phyloP scores from a whole-genome alignment of 345 rosid genomes.

The Eucalyptus marginata region DNA sequence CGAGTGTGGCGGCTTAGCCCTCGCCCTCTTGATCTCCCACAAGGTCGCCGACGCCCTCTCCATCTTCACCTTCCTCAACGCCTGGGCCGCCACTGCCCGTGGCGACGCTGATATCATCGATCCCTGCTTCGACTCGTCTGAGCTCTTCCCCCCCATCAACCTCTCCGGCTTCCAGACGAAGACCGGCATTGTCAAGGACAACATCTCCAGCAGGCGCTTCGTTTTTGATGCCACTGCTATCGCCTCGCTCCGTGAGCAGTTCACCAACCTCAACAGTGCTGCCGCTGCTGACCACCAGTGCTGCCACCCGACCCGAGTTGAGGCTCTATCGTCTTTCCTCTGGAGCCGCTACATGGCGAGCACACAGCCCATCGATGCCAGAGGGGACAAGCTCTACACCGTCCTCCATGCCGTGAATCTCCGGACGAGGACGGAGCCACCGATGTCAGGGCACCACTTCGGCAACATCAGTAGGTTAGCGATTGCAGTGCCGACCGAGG shows the following conservation, averaged over 20 bases:
- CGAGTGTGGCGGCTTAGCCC: conserved; percentile 23
- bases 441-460: neutral
- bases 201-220: conserved; percentile 16
- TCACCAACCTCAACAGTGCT: neutral
- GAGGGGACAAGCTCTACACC: neutral
- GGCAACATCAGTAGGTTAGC: neutral
- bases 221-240: conserved; percentile 18
- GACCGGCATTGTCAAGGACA: conserved; percentile 10
- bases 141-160: conserved; percentile 23
- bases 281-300: neutral
- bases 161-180: neutral
- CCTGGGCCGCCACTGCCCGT: conserved; percentile 3
- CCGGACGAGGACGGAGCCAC: neutral
- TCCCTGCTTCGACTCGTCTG: conserved; percentile 17
- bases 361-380: neutral
- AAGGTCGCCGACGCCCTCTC: conserved; percentile 23
- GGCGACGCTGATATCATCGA: neutral
- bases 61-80: conserved; percentile 1
- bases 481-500: neutral
- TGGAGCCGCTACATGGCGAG: conserved; percentile 3
- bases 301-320: neutral
- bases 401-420: conserved; percentile 2
- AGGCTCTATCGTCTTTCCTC: neutral
- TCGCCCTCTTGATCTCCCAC: conserved; percentile 17
- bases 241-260: conserved; percentile 9